Percentiles rank a stretch among this genome's conserved stretches.
Conservation (phyloP, 2,329 filamentous ascomycete species). For the Sporothrix mexicana region DNA sequence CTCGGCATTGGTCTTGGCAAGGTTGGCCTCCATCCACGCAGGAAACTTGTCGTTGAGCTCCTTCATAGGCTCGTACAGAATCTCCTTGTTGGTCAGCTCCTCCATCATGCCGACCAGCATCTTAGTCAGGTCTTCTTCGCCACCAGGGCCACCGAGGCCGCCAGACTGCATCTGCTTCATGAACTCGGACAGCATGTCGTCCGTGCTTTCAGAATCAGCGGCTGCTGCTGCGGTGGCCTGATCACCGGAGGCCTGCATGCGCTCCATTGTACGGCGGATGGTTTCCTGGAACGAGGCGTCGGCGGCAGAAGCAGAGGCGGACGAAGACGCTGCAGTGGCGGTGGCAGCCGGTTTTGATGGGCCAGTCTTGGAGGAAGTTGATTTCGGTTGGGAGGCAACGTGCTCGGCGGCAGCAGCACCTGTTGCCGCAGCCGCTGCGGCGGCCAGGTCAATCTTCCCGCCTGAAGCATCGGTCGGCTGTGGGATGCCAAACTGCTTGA, state of each 20-base stretch:
- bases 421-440: constrained; percentile 39
- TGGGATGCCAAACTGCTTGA: constrained; percentile 67
- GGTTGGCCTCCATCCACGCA: constrained; percentile 82
- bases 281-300: constrained; percentile 82
- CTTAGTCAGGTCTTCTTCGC: constrained; percentile 88
- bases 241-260: constrained; percentile 88
- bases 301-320: constrained; percentile 43
- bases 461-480: background rate
- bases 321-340: constrained; percentile 40
- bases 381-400: constrained; percentile 24
- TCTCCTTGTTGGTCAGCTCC: constrained; percentile 97
- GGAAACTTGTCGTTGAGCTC: constrained; percentile 94
- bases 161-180: constrained; percentile 82
- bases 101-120: constrained; percentile 99
- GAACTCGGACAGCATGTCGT: constrained; percentile 90
- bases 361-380: constrained; percentile 45
- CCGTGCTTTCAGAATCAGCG: constrained; percentile 59
- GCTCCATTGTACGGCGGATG: constrained; percentile 91
- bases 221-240: constrained; percentile 81
- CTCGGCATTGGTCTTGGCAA: constrained; percentile 66
- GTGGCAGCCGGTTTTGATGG: constrained; percentile 43
- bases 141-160: constrained; percentile 57
- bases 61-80: constrained; percentile 98
- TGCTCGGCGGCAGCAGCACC: constrained; percentile 39
- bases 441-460: constrained; percentile 39